Base-by-base conservation (phyloP, 148 eudicot species). In the Vaccinium myrtillus region DNA sequence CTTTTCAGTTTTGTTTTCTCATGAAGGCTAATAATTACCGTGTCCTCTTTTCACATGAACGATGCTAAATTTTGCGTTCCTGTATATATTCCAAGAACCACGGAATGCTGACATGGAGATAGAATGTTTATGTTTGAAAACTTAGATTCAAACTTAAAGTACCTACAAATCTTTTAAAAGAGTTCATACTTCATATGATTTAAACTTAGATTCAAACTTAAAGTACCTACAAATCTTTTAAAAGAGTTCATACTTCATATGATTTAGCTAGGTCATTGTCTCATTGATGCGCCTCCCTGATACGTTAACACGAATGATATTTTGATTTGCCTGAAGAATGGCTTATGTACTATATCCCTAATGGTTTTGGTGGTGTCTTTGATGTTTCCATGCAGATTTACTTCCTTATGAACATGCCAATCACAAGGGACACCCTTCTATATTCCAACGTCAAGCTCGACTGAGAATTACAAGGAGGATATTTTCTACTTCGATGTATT, bases 361-460 rank as follows among this genome's bases (percentile, higher is more conserved):
- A 25, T 16, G 48, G 18, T 69, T 36, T 36, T 39, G 75, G 9
- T 73, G 80, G 32, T 79, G 48, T 82, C 10, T 56, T 81, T 85
- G 19, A n/a, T 70, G 30, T 67, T 77, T 86, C 30, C 32, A 9
- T 87, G 88, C 96, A 96, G 98, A 87, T 88, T 70, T 90, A 90
- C 90, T 92, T 90, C 83, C 96, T 96, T 58, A 6, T 94, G 84
- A 84, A 92, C 84, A 96, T 96, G 98, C 93, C 98, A 21, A 78
- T 94, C 85, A 96, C 98, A 80, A 96, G 87, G 90, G 98, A 96
- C 90, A 96, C 98, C 70, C 95, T 96, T 83, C 85, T 96, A 75
- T 96, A 94, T 89, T 93, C 98, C 25, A 96, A 96, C 88, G 95
- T 96, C 83, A 96, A 94, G 92, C 98, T 96, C 36, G 98, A 96